A percentile compares a stretch with the other conserved stretches of the same genome.
Evolutionary conservation across 2,329 filamentous ascomycete genomes (phyloP).

Genomic region (Apiospora saccharicola): DNA sequence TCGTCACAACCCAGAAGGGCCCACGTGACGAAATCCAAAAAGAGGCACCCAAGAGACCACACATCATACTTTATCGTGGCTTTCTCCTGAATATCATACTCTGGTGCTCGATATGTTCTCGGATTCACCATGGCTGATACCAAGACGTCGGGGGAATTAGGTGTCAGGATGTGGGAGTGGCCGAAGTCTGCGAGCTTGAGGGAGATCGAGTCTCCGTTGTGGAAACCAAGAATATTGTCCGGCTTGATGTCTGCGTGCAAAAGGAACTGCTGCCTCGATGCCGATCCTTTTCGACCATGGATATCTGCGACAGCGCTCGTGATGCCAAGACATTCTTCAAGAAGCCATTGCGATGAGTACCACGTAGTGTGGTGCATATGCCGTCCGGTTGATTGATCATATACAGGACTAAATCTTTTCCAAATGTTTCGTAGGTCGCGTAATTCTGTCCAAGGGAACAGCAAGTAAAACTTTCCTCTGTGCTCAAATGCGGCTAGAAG

Average conservation of each 20-base stretch:
- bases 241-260: not conserved
- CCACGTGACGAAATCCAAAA: conserved; percentile 32
- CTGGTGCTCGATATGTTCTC: conserved; percentile 19
- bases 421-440: not conserved
- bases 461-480: not conserved
- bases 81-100: not conserved
- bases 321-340: not conserved
- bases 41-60: conserved; percentile 31
- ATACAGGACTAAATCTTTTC: not conserved
- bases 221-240: not conserved
- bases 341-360: not conserved
- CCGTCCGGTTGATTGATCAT: not conserved
- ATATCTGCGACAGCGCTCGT: not conserved
- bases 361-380: not conserved
- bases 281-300: not conserved
- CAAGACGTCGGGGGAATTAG: not conserved
- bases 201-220: not conserved
- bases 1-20: conserved; percentile 30
- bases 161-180: not conserved
- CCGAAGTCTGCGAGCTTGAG: not conserved
- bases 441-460: not conserved
- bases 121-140: rapidly evolving
- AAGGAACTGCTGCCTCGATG: not conserved
- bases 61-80: conserved; percentile 28
- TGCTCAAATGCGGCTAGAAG: not conserved